These are phyloP conservation scores for Albizia julibrissin DNA, from an alignment of 306 rosid species.

Conservation along the genomic window DNA sequence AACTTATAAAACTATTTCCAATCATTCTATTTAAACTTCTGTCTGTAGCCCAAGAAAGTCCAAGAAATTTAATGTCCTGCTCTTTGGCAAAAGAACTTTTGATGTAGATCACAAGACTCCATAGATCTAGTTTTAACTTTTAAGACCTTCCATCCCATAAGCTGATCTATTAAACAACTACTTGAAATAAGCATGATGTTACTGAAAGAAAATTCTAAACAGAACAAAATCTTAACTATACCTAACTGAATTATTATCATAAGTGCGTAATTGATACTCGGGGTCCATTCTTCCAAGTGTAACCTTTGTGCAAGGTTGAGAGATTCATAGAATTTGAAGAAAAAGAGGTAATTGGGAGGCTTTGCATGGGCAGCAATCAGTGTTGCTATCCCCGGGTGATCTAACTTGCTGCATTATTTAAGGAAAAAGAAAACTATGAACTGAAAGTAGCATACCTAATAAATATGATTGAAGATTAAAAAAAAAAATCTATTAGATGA, in stretches of 20 bases:
- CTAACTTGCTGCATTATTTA: slow-evolving; percentile 61
- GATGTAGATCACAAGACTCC: not conserved
- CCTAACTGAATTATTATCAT: slow-evolving; percentile 47
- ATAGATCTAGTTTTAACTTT: not conserved
- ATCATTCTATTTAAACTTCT: slow-evolving; percentile 1
- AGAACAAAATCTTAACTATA: slow-evolving; percentile 27
- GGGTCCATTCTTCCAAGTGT: slow-evolving; percentile 57
- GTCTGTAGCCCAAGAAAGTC: slow-evolving; percentile 11
- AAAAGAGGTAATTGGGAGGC: slow-evolving; percentile 86
- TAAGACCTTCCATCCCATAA: not conserved
- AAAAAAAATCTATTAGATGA: slow-evolving; percentile 7
- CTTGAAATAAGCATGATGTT: not conserved
- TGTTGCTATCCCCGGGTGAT: slow-evolving; percentile 72
- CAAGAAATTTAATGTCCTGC: not conserved
- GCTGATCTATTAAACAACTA: slow-evolving; percentile 5
- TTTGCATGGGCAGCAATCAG: slow-evolving; percentile 86
- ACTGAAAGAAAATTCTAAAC: slow-evolving; percentile 32
- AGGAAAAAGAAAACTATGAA: slow-evolving; percentile 2
- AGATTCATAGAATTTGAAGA: slow-evolving; percentile 73
- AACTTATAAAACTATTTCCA: slow-evolving; percentile 9
- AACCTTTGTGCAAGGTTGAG: slow-evolving; percentile 72
- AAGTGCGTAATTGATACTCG: slow-evolving; percentile 36
- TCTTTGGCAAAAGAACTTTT: slow-evolving; percentile 2
- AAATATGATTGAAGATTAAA: slow-evolving; percentile 6
- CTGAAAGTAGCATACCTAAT: slow-evolving; percentile 3